These are phyloP conservation scores for Pouteria glomerata DNA, from an alignment of 148 eudicot genomes.

Conservation along the genomic window DNA sequence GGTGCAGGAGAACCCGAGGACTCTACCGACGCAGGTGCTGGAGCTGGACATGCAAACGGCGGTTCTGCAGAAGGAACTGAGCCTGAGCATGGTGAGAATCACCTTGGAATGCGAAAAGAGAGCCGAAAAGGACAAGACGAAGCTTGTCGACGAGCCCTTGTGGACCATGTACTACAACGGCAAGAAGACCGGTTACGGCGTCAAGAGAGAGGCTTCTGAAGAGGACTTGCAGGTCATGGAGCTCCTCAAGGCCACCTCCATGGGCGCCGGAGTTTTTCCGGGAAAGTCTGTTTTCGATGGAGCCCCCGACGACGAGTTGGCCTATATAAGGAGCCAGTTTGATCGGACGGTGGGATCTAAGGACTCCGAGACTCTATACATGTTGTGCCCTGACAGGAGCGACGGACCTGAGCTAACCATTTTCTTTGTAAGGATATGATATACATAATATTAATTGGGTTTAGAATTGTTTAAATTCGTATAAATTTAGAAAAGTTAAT, in stretches of 20 bases:
- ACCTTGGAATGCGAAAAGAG: conserved; percentile 75
- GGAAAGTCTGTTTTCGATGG: conserved; percentile 45
- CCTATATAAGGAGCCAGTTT: conserved; percentile 67
- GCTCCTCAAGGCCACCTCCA: conserved; percentile 50
- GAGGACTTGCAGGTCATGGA: conserved; percentile 75
- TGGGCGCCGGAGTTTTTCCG: conserved; percentile 81
- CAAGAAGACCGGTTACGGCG: conserved; percentile 58
- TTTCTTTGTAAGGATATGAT: conserved; percentile 69
- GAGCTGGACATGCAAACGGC: conserved; percentile 66
- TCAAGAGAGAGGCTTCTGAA: conserved; percentile 53
- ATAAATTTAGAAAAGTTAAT: too few species aligned
- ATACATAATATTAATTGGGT: too few species aligned
- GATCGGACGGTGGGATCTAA: conserved; percentile 66
- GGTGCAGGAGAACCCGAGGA: conserved; percentile 52
- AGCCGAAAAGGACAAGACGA: conserved; percentile 22
- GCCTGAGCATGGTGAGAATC: conserved; percentile 58
- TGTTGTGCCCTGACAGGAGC: conserved; percentile 71
- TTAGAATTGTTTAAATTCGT: too few species aligned
- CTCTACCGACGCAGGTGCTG: conserved; percentile 51
- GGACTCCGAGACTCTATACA: conserved; percentile 72
- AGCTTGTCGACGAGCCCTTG: conserved; percentile 53
- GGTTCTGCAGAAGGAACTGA: conserved; percentile 53
- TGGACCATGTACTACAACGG: conserved; percentile 78
- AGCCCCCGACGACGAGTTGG: conserved; percentile 57
- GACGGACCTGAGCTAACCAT: conserved; percentile 69